Conservation (phyloP, 257 asterid genomes). For the Solanum tacnaense region DNA sequence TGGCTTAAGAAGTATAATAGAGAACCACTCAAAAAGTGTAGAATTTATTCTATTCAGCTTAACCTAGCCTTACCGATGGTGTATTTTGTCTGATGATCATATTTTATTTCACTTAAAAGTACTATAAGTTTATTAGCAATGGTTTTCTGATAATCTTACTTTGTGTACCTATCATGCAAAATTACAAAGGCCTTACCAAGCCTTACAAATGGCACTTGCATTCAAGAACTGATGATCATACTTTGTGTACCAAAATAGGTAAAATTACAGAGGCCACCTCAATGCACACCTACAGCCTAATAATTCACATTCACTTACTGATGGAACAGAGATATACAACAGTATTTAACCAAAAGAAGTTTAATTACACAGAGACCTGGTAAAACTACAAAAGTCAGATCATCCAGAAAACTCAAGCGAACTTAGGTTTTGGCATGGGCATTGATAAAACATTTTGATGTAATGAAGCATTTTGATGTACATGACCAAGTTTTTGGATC, state of each 20-base stretch:
- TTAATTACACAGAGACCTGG: constrained; percentile 31
- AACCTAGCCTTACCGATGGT: not conserved
- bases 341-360: not conserved
- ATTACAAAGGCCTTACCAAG: not conserved
- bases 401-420: constrained; percentile 26
- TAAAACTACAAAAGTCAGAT: constrained; percentile 21
- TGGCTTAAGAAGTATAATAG: not conserved
- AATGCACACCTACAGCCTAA: constrained; percentile 14
- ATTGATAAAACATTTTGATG: constrained; percentile 12
- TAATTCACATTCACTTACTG: constrained; percentile 8
- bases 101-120: not conserved
- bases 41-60: not conserved
- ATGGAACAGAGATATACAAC: not conserved
- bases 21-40: not conserved
- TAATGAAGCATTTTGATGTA: constrained; percentile 1
- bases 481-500: constrained; percentile 54
- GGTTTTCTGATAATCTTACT: not conserved
- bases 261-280: not conserved
- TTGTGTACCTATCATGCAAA: not conserved
- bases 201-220: not conserved
- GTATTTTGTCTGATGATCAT: not conserved
- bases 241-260: not conserved
- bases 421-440: constrained; percentile 43
- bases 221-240: constrained; percentile 16
- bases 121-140: not conserved